Conservation (phyloP, 495 filamentous ascomycete genomes). For the Clohesyomyces aquaticus region DNA sequence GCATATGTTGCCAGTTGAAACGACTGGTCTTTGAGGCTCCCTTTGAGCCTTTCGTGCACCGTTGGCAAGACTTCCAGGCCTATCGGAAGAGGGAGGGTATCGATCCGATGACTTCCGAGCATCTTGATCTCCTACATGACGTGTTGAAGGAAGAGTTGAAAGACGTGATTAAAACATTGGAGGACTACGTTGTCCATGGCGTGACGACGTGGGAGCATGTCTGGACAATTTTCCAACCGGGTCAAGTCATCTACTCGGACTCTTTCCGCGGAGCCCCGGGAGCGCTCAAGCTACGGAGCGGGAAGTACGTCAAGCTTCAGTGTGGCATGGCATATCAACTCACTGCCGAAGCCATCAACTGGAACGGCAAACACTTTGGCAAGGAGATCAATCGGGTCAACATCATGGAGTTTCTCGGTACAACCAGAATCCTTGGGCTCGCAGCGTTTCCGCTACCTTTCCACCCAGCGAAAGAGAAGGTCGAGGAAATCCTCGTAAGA, state of each 20-base stretch:
- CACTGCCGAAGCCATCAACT: slow-evolving; percentile 57
- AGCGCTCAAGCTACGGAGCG: slow-evolving; percentile 45
- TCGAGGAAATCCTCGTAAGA: slow-evolving; percentile 45
- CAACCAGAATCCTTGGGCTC: slow-evolving; percentile 58
- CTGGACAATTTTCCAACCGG: slow-evolving; percentile 61
- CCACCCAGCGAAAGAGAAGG: slow-evolving; percentile 52
- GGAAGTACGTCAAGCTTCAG: slow-evolving; percentile 40
- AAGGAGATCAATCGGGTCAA: slow-evolving; percentile 47
- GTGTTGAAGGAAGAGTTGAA: slow-evolving; percentile 63
- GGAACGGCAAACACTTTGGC: slow-evolving; percentile 63
- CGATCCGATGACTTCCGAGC: slow-evolving; percentile 55
- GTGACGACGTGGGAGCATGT: slow-evolving; percentile 63
- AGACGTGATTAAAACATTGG: slow-evolving; percentile 56
- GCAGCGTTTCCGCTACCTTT: slow-evolving; percentile 60
- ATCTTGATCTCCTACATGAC: slow-evolving; percentile 59
- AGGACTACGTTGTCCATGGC: slow-evolving; percentile 59
- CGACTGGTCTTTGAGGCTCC: slow-evolving; percentile 62
- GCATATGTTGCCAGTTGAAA: slow-evolving; percentile 62
- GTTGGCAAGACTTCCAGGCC: slow-evolving; percentile 60
- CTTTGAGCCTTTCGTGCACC: slow-evolving; percentile 68
- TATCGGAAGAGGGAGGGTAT: slow-evolving; percentile 38
- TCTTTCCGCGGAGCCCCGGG: slow-evolving; percentile 45
- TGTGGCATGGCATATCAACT: slow-evolving; percentile 43
- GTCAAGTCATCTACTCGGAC: slow-evolving; percentile 47
- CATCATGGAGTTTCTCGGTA: slow-evolving; percentile 60